These are phyloP conservation scores for Hymenoscyphus fraxineus DNA, from an alignment of 2,329 filamentous ascomycete genomes.

Conservation along the genomic window DNA sequence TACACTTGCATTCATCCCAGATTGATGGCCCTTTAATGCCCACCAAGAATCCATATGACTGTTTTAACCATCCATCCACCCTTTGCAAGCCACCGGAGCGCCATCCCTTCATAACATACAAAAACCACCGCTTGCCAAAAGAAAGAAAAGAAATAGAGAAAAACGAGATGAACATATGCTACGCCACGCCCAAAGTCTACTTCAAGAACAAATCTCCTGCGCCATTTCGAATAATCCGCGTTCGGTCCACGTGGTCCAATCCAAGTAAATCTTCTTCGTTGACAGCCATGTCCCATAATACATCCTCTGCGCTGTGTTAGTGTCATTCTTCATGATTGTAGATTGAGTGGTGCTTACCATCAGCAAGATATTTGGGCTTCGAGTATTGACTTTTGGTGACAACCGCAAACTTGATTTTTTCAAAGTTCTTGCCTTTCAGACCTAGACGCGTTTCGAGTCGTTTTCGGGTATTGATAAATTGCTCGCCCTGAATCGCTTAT, in stretches of 20 bases:
- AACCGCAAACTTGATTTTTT: slow-evolving; percentile 95
- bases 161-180: slow-evolving; percentile 1
- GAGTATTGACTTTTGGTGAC: slow-evolving; percentile 68
- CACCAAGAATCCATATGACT: slow-evolving; percentile 9
- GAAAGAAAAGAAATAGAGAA: slow-evolving; percentile 3
- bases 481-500: slow-evolving; percentile 59
- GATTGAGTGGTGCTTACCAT: slow-evolving; percentile 59
- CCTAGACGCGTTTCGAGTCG: slow-evolving; percentile 89
- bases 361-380: slow-evolving; percentile 77
- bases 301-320: slow-evolving; percentile 46
- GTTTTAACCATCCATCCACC: slow-evolving; percentile 16
- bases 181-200: slow-evolving; percentile 25
- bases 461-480: slow-evolving; percentile 88
- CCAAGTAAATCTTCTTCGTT: slow-evolving; percentile 60
- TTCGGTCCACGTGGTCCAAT: slow-evolving; percentile 62
- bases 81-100: slow-evolving; percentile 18
- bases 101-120: slow-evolving; percentile 21
- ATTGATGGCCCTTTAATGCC: background rate
- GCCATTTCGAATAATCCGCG: slow-evolving; percentile 55
- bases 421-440: slow-evolving; percentile 95
- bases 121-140: slow-evolving; percentile 13
- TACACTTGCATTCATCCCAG: background rate
- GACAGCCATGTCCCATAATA: slow-evolving; percentile 50
- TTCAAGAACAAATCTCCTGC: slow-evolving; percentile 59
- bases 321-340: slow-evolving; percentile 2